Base-by-base conservation (phyloP, 2,329 filamentous ascomycete species). In the Penicillium sp. region DNA sequence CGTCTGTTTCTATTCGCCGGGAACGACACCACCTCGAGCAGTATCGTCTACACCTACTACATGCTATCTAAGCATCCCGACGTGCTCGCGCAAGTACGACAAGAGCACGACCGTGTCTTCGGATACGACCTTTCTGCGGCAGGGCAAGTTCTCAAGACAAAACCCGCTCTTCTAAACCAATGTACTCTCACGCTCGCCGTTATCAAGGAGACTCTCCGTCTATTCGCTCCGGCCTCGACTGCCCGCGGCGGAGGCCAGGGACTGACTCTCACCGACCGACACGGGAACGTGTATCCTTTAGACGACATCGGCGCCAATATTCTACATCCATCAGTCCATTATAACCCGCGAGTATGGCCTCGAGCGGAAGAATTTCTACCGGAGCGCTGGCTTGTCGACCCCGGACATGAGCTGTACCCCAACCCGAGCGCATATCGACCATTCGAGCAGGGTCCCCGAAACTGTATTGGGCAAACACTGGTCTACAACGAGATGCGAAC, bases 391-490 rank as follows among this genome's bases (percentile, higher is more conserved):
- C 47, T 49, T n/a, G 47, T 49, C 4, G 47, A 49, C 4, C 6
- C 23, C 22, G 47, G 20, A 3, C 47, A 49, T 7, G 47, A 49
- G 14, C 22, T 49, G 1, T 49, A 49, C 9, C 47, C 47, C 9
- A 15, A 18, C 4, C 47, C 33, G 4, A 15, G 23, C 20, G 47
- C 47, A 12, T 49, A 35, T 35, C 33, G 47, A 2, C 47, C 47
- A 18, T 49, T 49, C 14, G 47, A 49, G 35, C 47, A 49, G 14
- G 47, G 47, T 6, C 47, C 47, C 18, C 47, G 47, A 6, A 49
- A 49, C 14, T 49, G 47, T n/a, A 49, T 49, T 14, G 47, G 47
- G 3, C 47, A 49, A 15, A 49, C 47, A 15, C 47, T 49, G 20
- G 47, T 49, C 6, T 49, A 41, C 3, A 49, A 49, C 31, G 47